phyloP scores from a whole-genome alignment of 805 yeast species.

The Yarrowia osloensis region DNA sequence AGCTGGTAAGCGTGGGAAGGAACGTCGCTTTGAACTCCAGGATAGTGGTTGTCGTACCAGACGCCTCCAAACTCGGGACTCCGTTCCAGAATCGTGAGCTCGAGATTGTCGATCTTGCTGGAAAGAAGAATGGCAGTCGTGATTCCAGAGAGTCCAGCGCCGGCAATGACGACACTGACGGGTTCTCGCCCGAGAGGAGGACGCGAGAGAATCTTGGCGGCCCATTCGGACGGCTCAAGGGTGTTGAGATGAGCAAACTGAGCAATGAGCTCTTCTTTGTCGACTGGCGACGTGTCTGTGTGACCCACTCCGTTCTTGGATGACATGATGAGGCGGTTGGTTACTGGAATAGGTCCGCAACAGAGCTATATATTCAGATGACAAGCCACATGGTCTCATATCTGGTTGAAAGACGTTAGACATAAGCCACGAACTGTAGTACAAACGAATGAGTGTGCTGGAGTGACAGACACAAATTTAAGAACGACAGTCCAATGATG shows the following conservation, averaged over 20 bases:
- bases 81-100: constrained; percentile 35
- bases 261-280: constrained; percentile 10
- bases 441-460: too few species aligned
- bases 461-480: too few species aligned
- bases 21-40: constrained; percentile 38
- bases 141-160: constrained; percentile 29
- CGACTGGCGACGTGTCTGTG: constrained; percentile 19
- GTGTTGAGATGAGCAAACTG: constrained; percentile 3
- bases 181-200: constrained; percentile 8
- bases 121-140: constrained; percentile 22
- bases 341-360: too few species aligned
- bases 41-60: constrained; percentile 38
- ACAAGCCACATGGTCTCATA: too few species aligned
- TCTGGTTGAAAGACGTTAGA: too few species aligned
- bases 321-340: not conserved
- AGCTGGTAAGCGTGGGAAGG: constrained; percentile 40
- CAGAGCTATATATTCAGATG: too few species aligned
- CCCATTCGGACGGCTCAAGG: constrained; percentile 23
- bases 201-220: not conserved
- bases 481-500: too few species aligned
- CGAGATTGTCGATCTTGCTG: constrained; percentile 13
- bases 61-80: constrained; percentile 40
- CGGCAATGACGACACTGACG: constrained; percentile 10
- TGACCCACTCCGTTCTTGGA: constrained; percentile 13
- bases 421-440: too few species aligned